These are phyloP conservation scores for Zygotorulaspora florentina DNA, from an alignment of 805 yeast species.

Conservation along the genomic window DNA sequence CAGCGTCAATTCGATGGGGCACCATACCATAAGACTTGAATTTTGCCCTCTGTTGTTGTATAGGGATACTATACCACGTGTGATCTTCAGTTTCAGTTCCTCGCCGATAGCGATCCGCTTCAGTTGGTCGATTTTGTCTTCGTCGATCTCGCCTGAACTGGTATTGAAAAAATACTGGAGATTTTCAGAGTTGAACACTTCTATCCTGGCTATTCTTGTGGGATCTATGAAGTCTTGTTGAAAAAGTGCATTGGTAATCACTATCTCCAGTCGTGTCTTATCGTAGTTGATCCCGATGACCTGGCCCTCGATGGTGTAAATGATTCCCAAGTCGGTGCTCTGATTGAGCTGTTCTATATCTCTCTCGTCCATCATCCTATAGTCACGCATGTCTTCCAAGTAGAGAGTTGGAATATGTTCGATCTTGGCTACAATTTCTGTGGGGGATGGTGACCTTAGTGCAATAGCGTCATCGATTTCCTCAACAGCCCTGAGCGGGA, in stretches of 20 bases:
- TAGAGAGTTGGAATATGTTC: neutral
- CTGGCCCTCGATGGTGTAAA: conserved; percentile 11
- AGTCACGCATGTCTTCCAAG: neutral
- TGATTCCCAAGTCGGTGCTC: neutral
- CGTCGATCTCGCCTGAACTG: neutral
- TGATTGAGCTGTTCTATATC: neutral
- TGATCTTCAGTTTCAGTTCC: conserved; percentile 6
- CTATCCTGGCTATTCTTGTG: conserved; percentile 14
- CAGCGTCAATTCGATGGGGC: conserved; percentile 24
- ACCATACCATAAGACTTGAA: conserved; percentile 17
- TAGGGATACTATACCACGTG: conserved; percentile 4
- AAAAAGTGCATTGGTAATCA: conserved; percentile 13
- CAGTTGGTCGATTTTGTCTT: neutral
- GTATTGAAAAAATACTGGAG: conserved; percentile 15
- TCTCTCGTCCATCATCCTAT: neutral
- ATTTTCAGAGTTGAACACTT: conserved; percentile 14
- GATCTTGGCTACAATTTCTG: neutral
- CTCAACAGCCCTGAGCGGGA: conserved; percentile 5
- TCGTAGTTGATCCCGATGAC: conserved; percentile 5
- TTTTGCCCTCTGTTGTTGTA: neutral
- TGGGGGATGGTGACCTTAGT: neutral
- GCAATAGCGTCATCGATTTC: neutral
- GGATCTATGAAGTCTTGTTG: conserved; percentile 17
- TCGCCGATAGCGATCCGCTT: conserved; percentile 1
- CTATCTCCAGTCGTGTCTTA: conserved; percentile 3